A percentile compares a stretch with the other conserved stretches of the same genome.
phyloP scores from a whole-genome alignment of 768 basidiomycete species.

The Tricholoma terreum region DNA sequence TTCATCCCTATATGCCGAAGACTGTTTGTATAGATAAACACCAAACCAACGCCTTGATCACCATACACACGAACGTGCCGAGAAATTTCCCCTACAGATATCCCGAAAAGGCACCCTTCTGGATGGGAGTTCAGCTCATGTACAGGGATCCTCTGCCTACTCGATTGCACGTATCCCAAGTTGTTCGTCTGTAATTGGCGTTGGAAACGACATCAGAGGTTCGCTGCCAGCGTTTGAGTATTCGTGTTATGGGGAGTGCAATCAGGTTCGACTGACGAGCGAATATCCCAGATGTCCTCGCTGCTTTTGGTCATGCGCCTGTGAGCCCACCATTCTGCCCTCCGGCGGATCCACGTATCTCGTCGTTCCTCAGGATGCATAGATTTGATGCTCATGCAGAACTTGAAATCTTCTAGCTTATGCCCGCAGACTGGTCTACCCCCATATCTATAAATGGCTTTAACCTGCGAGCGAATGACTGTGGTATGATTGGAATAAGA shows the following conservation, averaged over 20 bases:
- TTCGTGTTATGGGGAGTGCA: background rate
- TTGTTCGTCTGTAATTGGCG: constrained; percentile 24
- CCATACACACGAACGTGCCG: no score
- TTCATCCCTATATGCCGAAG: no score
- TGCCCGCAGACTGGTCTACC: constrained; percentile 63
- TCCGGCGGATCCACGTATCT: constrained; percentile 78
- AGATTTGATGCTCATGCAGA: constrained; percentile 82
- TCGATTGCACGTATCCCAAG: constrained; percentile 4
- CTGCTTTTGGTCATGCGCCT: constrained; percentile 76
- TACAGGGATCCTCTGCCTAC: no score
- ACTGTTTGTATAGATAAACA: no score
- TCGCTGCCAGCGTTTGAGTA: constrained; percentile 32
- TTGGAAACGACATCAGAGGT: constrained; percentile 50
- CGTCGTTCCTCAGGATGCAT: constrained; percentile 74
- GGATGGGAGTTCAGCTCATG: no score
- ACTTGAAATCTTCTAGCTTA: constrained; percentile 92
- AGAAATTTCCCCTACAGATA: no score
- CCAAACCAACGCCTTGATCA: no score
- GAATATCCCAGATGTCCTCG: constrained; percentile 91
- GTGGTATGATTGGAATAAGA: background rate
- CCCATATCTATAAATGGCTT: constrained; percentile 85
- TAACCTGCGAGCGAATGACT: constrained; percentile 81
- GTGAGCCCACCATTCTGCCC: constrained; percentile 94
- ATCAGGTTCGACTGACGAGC: constrained; percentile 54
- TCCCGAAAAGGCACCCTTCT: no score